Evolutionary conservation across 768 basidiomycete species (phyloP).

Genomic region (Tylopilus balloui): DNA sequence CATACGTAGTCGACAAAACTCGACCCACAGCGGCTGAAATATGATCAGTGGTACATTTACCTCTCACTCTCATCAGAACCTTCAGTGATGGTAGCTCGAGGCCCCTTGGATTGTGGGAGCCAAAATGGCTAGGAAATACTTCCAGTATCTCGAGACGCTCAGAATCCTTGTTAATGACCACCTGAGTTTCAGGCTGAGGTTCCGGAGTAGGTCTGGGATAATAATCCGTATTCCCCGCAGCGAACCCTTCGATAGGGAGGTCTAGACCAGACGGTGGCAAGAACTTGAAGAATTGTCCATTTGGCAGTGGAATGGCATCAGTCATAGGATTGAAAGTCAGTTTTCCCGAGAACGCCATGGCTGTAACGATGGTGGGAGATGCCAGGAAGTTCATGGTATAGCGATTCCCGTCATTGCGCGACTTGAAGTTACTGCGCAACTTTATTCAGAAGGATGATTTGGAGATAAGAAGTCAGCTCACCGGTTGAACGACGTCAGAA

Average conservation of each 20-base stretch:
- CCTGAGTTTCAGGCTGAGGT: conserved; percentile 70
- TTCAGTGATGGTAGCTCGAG: conserved; percentile 79
- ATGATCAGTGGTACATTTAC: conserved; percentile 99
- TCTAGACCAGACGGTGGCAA: conserved; percentile 78
- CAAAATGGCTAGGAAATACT: conserved; percentile 81
- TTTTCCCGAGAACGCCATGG: conserved; percentile 93
- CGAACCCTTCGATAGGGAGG: conserved; percentile 80
- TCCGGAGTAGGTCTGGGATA: conserved; percentile 72
- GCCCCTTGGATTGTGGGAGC: conserved; percentile 41
- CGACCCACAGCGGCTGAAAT: conserved; percentile 88
- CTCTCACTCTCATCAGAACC: conserved; percentile 85
- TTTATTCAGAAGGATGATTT: conserved; percentile 1
- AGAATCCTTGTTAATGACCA: conserved; percentile 74
- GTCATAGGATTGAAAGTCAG: conserved; percentile 91
- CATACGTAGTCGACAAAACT: not conserved
- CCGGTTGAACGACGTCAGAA: conserved; percentile 96
- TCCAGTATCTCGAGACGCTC: conserved; percentile 82
- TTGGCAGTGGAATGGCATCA: conserved; percentile 62
- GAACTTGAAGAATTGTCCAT: conserved; percentile 82
- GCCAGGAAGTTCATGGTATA: conserved; percentile 98
- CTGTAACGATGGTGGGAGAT: conserved; percentile 94
- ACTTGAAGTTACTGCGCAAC: conserved; percentile 68
- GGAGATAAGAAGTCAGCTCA: conserved; percentile 32
- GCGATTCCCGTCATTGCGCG: conserved; percentile 93
- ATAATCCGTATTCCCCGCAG: conserved; percentile 64